Evolutionary conservation across 176 grass and related monocot genomes (phyloP).

Genomic region (Zea mays): Zm-B73-REFERENCE-NAM-5.0 NC_050096.1:299352501-299353000

Average conservation of each 20-base stretch:
- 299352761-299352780: constrained; percentile 13
- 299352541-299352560: constrained; percentile 7
- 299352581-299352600: background rate
- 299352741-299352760: background rate
- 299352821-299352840: constrained; percentile 13
- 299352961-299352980: constrained; percentile 44
- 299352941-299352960: background rate
- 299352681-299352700: background rate
- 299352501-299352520: constrained; percentile 31
- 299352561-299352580: background rate
- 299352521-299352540: background rate
- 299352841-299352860: constrained; percentile 12
- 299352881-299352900: constrained; percentile 38
- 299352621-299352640: constrained; percentile 20
- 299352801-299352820: background rate
- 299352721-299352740: background rate
- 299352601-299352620: background rate
- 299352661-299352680: constrained; percentile 38
- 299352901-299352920: background rate
- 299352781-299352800: constrained; percentile 30
- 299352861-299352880: constrained; percentile 47
- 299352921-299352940: constrained; percentile 36
- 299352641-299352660: constrained; percentile 19
- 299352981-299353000: constrained; percentile 37
- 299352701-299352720: background rate